Evolutionary conservation across 257 asterid genomes (phyloP).

Genomic region (Lithospermum erythrorhizon): DNA sequence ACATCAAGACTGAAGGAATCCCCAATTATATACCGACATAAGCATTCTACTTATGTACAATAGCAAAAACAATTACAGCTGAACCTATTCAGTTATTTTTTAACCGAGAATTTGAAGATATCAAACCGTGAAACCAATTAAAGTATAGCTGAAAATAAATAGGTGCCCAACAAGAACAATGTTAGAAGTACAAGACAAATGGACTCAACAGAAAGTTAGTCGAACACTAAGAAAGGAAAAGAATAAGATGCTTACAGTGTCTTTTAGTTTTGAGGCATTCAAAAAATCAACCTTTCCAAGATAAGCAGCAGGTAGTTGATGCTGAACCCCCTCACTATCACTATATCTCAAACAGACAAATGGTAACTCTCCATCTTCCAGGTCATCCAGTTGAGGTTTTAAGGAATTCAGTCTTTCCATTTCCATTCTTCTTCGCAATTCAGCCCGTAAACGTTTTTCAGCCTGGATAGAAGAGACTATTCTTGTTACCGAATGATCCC

Average conservation of each 20-base stretch:
- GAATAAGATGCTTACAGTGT: conserved; percentile 40
- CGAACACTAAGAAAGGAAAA: background rate
- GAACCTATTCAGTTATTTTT: background rate
- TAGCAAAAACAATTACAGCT: background rate
- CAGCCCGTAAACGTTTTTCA: conserved; percentile 68
- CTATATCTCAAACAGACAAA: conserved; percentile 70
- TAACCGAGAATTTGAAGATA: no score
- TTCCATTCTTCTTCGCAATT: conserved; percentile 70
- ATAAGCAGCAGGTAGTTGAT: conserved; percentile 77
- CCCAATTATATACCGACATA: background rate
- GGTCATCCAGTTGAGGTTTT: conserved; percentile 66
- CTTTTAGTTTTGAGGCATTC: conserved; percentile 49
- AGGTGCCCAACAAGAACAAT: background rate
- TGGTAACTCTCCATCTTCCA: conserved; percentile 66
- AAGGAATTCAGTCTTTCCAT: conserved; percentile 58
- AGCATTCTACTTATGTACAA: background rate
- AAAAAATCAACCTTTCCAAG: conserved; percentile 71
- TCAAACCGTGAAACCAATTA: background rate
- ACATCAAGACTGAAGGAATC: background rate
- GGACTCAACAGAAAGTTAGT: background rate
- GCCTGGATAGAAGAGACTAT: conserved; percentile 35
- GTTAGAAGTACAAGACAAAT: background rate
- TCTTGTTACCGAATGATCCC: conserved; percentile 10
- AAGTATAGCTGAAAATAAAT: no score
- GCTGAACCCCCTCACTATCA: conserved; percentile 66